Conservation (phyloP, 169 alveolate species). For the Eimeria acervulina region DNA sequence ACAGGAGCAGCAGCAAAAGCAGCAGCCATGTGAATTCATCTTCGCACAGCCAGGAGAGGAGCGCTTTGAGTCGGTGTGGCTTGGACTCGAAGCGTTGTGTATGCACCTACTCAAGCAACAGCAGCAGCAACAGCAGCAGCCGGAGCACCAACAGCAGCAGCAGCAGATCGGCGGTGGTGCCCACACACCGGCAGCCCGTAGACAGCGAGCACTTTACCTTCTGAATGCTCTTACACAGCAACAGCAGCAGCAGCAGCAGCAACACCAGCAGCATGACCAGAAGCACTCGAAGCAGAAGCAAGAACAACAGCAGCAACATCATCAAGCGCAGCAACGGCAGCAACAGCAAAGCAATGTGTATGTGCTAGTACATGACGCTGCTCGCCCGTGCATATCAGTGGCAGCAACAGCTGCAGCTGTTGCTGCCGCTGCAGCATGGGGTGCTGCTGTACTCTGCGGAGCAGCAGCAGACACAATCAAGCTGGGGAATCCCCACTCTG, state of each 20-base stretch:
- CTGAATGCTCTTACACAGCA: neutral
- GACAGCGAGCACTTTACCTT: conserved; percentile 24
- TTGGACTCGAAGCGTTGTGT: neutral
- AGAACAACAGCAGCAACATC: neutral
- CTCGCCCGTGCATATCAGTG: neutral
- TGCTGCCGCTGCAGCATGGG: neutral
- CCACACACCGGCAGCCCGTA: conserved; percentile 2
- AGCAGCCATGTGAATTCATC: neutral
- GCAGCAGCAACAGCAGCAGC: neutral
- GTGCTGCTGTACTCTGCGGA: neutral
- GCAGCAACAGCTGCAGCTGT: conserved; percentile 24
- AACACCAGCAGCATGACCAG: neutral
- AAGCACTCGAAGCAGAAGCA: neutral
- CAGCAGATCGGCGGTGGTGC: neutral
- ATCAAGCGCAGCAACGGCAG: neutral
- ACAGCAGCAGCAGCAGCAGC: conserved; percentile 24
- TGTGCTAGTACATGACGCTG: conserved; percentile 16
- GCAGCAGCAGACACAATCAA: conserved; percentile 36
- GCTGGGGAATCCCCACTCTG: neutral
- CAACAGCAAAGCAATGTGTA: conserved; percentile 7
- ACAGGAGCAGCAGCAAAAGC: conserved; percentile 41
- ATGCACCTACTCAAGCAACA: conserved; percentile 21
- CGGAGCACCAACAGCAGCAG: neutral
- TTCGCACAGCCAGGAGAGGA: conserved; percentile 39
- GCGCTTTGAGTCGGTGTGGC: conserved; percentile 29